Base-by-base conservation (phyloP, 2,329 filamentous ascomycete genomes). In the Scorias spongiosa region DNA sequence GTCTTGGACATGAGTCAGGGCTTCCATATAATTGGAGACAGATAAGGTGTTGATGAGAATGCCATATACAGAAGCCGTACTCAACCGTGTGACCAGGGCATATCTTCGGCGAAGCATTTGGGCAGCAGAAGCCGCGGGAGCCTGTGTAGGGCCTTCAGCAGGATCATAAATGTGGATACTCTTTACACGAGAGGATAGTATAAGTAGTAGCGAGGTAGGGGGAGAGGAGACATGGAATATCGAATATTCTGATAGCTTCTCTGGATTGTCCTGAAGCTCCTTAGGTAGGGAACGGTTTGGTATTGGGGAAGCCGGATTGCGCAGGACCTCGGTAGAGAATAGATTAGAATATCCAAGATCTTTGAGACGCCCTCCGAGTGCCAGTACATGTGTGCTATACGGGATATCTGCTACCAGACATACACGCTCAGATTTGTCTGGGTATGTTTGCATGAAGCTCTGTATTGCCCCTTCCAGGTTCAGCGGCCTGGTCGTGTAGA, bases 31-130 rank as follows among this genome's bases (percentile, higher is more conserved):
- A 60, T 95, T 93, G 47, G 81, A 79, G 5, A 96, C 86, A 17
- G 83, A 89, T 4, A 98, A 76, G 0, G 91, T 98, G 63, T 96
- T 96, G 63, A 98, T 87, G 1, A 98, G 70, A 48, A 98, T 94
- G 7, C 91, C 91, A 53, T 95, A 86, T 42, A 95, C 78, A 15
- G 86, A 79, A 0, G 80, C 82, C 0, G 86, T 85, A 14, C 81
- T 78, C 26, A 96, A 77, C 0, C 78, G 78, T 1, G 89, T 81
- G 10, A 95, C 72, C 46, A 91, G 79, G 1, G 82, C 91, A 62
- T 96, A 98, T 32, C 91, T 84, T 2, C 91, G 81, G 20, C 85
- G 80, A 12, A 98, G 76, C 18, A 73, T 65, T 8, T 68, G 63
- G n/a, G 74, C 53, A 10, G 74, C 75, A 4, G 71, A 64, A 46